Percentiles rank a stretch among this genome's conserved stretches.
phyloP scores from a whole-genome alignment of 768 basidiomycete species.

The Lactarius pseudohatsudake region DNA sequence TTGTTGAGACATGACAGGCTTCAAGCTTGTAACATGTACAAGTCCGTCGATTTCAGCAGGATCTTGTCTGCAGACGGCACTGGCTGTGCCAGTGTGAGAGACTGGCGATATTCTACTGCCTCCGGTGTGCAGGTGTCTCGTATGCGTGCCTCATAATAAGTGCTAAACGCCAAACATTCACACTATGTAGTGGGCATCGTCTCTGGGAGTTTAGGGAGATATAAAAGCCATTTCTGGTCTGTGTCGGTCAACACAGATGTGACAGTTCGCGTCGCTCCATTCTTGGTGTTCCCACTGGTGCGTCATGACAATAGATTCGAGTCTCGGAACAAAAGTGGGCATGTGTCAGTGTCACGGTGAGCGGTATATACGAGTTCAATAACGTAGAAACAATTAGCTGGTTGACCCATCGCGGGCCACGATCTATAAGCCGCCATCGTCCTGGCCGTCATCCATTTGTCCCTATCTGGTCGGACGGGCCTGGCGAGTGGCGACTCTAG shows the following conservation, averaged over 20 bases:
- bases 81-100: constrained; percentile 50
- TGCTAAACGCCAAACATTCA: constrained; percentile 16
- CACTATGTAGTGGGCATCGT: constrained; percentile 55
- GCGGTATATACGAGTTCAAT: neutral
- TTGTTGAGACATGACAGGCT: constrained; percentile 59
- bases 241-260: constrained; percentile 38
- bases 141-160: constrained; percentile 29
- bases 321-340: neutral
- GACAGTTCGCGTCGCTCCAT: neutral
- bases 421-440: neutral
- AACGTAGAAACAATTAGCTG: neutral
- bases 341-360: neutral
- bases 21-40: constrained; percentile 70
- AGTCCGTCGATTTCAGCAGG: constrained; percentile 49
- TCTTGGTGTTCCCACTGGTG: neutral
- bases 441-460: neutral
- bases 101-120: constrained; percentile 51
- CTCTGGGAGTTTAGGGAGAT: constrained; percentile 57
- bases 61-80: constrained; percentile 76
- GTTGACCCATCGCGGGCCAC: neutral
- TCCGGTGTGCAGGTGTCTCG: constrained; percentile 41
- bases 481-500: neutral
- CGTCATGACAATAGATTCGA: neutral
- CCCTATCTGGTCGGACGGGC: too few species aligned
- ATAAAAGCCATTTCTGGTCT: constrained; percentile 69